phyloP scores from a whole-genome alignment of 2,329 filamentous ascomycete genomes.

The Aspergillus alliaceus region DNA sequence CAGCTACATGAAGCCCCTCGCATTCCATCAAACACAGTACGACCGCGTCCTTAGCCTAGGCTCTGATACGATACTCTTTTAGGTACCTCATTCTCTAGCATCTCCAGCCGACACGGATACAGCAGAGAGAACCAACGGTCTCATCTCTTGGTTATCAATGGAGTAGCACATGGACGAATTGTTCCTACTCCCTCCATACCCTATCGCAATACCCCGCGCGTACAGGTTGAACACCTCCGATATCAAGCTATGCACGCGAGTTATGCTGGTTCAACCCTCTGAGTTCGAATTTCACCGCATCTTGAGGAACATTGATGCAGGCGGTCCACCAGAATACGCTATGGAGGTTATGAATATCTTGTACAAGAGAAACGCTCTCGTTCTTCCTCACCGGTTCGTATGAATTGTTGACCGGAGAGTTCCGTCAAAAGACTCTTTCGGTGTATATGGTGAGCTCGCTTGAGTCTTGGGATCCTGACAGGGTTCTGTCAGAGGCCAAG shows the following conservation, averaged over 20 bases:
- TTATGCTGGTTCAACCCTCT: slow-evolving; percentile 60
- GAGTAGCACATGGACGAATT: slow-evolving; percentile 63
- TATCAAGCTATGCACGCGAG: slow-evolving; percentile 54
- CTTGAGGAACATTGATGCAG: slow-evolving; percentile 33
- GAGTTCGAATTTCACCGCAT: slow-evolving; percentile 47
- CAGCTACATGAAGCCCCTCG: slow-evolving; percentile 65
- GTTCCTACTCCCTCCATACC: slow-evolving; percentile 59
- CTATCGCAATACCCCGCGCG: slow-evolving; percentile 65
- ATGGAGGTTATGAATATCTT: slow-evolving; percentile 66
- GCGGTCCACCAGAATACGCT: slow-evolving; percentile 48
- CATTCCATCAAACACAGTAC: slow-evolving; percentile 65
- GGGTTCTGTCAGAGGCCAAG: slow-evolving; percentile 56
- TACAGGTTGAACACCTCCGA: slow-evolving; percentile 62
- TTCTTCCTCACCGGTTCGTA: slow-evolving; percentile 62
- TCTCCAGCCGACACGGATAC: no score
- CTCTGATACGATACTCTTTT: slow-evolving; percentile 61
- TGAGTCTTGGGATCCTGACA: slow-evolving; percentile 56
- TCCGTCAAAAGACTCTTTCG: slow-evolving; percentile 49
- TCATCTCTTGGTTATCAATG: no score
- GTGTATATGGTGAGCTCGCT: slow-evolving; percentile 50
- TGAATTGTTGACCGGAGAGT: slow-evolving; percentile 59
- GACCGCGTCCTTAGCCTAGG: slow-evolving; percentile 56
- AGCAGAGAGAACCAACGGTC: no score
- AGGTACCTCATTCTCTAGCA: slow-evolving; percentile 21
- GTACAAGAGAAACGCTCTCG: slow-evolving; percentile 54